Percentiles rank a stretch among this genome's conserved stretches.
Evolutionary conservation across 495 filamentous ascomycete species (phyloP).

Genomic region (Aspergillus hancockii): DNA sequence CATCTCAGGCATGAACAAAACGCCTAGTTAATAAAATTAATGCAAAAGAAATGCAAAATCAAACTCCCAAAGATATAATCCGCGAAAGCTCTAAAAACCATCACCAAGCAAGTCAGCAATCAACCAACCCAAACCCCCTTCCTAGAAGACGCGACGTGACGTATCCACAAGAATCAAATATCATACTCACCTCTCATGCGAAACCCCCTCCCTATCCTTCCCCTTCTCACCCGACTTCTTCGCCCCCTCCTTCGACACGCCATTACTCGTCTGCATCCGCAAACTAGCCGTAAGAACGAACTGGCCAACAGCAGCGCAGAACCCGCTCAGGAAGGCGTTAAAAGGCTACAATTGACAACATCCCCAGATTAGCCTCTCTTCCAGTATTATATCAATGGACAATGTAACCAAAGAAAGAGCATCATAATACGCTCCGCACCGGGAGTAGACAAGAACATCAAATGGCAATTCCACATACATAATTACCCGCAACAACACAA

Average conservation of each 20-base stretch:
- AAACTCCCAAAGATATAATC: conserved; percentile 94
- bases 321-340: conserved; percentile 96
- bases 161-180: conserved; percentile 16
- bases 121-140: not conserved
- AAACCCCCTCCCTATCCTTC: conserved; percentile 32
- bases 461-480: conserved; percentile 60
- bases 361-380: not conserved
- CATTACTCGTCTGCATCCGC: conserved; percentile 79
- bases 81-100: conserved; percentile 76
- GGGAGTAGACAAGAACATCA: too few species aligned
- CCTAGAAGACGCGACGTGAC: too few species aligned
- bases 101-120: not conserved
- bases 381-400: too few species aligned
- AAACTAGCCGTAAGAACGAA: conserved; percentile 91
- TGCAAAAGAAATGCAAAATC: conserved; percentile 97
- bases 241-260: conserved; percentile 1
- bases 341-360: conserved; percentile 65
- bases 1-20: conserved; percentile 13
- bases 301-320: conserved; percentile 92
- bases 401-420: too few species aligned
- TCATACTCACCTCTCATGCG: conserved; percentile 54
- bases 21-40: conserved; percentile 95
- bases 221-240: conserved; percentile 40
- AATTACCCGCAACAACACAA: conserved; percentile 90
- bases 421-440: not conserved